These are phyloP conservation scores for Dendrobium chrysotoxum DNA, from an alignment of 106 monocot genomes.

Conservation along the genomic window DNA sequence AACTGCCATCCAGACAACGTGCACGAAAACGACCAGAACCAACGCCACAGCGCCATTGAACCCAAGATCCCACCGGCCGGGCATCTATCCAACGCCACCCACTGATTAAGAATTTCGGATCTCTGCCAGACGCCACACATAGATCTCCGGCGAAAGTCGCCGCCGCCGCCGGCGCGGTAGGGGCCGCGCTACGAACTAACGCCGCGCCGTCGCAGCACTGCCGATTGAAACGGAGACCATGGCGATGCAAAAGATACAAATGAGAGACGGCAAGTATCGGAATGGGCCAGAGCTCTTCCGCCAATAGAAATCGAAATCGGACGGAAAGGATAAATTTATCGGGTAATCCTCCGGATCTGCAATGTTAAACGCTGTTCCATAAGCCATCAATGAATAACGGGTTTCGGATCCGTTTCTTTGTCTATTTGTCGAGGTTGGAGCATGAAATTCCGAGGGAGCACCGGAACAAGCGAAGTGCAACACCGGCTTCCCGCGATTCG, in stretches of 20 bases:
- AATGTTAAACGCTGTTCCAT: not conserved
- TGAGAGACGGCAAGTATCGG: not conserved
- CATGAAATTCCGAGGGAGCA: not conserved
- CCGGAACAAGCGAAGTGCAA: not conserved
- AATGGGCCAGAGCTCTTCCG: not conserved
- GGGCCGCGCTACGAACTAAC: not conserved
- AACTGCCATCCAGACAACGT: not conserved
- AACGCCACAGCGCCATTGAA: slow-evolving; percentile 10
- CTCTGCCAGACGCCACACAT: not conserved
- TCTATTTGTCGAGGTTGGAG: not conserved
- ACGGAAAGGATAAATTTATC: not conserved
- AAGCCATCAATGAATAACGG: not conserved
- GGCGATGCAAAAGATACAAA: not conserved
- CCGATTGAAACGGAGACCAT: not conserved
- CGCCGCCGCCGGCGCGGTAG: not conserved
- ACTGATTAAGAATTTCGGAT: not conserved
- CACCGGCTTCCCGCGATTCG: slow-evolving; percentile 1
- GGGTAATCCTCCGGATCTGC: not conserved
- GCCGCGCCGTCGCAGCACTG: not conserved
- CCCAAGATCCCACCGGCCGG: slow-evolving; percentile 15
- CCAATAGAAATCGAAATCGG: not conserved
- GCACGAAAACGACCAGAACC: not conserved
- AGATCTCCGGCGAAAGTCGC: not conserved
- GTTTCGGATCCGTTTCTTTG: not conserved
- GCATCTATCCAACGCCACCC: slow-evolving; percentile 14